Evolutionary conservation across 352 stramenopile genomes (phyloP), one percentile per base, ranked within the genome.

Genomic region (Globisporangium cederbergense): DNA sequence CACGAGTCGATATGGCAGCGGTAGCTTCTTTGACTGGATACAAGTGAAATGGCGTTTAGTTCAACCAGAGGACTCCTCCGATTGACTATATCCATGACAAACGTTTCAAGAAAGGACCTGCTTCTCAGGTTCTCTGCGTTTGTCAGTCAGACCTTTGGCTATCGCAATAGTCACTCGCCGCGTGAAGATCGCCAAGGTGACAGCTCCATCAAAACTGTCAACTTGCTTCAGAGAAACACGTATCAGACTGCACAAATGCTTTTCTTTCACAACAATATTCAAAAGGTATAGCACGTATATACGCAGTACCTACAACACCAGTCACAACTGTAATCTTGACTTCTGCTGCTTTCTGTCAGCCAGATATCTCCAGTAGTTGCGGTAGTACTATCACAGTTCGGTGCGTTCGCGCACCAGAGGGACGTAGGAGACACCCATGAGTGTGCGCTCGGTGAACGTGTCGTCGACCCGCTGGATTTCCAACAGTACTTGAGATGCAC

Each of bases 341-440:
- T 46, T n/a, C 16, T 20, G 40, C 16, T 14, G 40, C n/a, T 18
- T 18, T 16, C n/a, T 52, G 11, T 6, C 34, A 16, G 11, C 3
- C 40, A 28, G 16, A 9, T 13, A 10, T 53, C 14, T 45, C 7
- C 6, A 4, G 14, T 47, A 20, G 4, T 36, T 45, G 8, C 5
- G 22, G 11, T 20, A 4, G 42, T 5, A 43, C 34, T 28, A 22
- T 54, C 52, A 58, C 10, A 54, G n/a, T 42, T 81, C 74, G 0
- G 74, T 81, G 32, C 68, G 73, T 52, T 90, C 70, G 59, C 78
- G 73, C 28, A 93, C 80, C 8, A 96, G 73, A 11, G 87, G 87
- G 2, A 96, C 86, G 56, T 91, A 96, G 10, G 68, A 81, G 34
- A 95, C 87, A 28, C 70, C 72, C 77, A 91, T 90, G 30, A 95